Conservation (phyloP, 306 rosid genomes). For the Crotalaria pallida region DNA sequence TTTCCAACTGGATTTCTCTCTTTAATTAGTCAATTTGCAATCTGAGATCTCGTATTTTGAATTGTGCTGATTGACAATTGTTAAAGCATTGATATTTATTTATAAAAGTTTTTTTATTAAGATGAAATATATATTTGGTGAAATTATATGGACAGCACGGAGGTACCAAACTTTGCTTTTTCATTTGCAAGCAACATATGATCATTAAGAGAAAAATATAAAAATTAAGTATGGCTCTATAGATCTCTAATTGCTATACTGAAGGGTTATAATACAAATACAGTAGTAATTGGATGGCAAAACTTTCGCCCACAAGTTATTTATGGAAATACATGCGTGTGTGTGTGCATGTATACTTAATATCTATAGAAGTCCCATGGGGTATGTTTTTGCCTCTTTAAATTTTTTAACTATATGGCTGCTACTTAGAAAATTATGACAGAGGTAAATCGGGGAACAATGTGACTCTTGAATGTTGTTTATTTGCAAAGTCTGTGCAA, state of each 20-base stretch:
- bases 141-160: not conserved
- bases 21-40: not conserved
- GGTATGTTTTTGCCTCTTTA: not conserved
- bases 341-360: not conserved
- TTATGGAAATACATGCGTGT: not conserved
- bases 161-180: not conserved
- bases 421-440: not conserved
- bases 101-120: not conserved
- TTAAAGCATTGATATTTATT: slow-evolving; percentile 3
- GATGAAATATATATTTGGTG: not conserved
- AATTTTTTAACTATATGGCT: not conserved
- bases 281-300: not conserved
- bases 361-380: not conserved
- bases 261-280: not conserved
- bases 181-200: not conserved
- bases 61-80: not conserved
- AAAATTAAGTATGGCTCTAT: not conserved
- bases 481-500: not conserved
- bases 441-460: not conserved
- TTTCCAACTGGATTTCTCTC: not conserved
- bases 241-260: not conserved
- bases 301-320: not conserved
- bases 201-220: not conserved
- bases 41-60: not conserved
- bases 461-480: not conserved